Base-by-base conservation (phyloP, 345 rosid genomes). In the Euclidium syriacum region DNA sequence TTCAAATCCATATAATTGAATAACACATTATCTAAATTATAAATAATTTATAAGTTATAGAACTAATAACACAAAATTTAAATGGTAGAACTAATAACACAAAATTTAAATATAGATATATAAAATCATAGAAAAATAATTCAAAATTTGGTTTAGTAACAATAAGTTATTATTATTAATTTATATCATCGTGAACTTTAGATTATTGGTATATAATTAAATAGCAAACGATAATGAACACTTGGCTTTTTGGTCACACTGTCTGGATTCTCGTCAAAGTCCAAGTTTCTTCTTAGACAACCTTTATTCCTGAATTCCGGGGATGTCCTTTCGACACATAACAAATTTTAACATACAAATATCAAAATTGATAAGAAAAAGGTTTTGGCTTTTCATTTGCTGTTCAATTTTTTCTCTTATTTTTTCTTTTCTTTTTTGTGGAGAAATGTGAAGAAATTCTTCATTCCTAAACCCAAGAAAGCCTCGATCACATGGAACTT, bases 291-390 rank as follows among this genome's bases (percentile, higher is more conserved):
- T 68, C 60, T 41, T 58, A 56, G 66, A 70, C 69, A 68, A 52
- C 73, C 70, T 73, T 85, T 79, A 63, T 57, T 84, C 95, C 81
- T 78, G 60, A 82, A 88, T 80, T 73, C 85, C 70, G 92, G 86
- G 58, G 59, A 18, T 62, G 56, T 53, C 73, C 76, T 65, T 70
- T 72, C 65, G 57, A 73, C 70, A 73, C 73, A 54, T 26, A 52
- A 40, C 2, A 58, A 49, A 19, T 35, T 35, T 35, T 15, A 33
- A 17, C 65, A 63, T 27, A 25, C 1, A 17, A 32, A 2, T 53
- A 18, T 24, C 52, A 17, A 56, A 48, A 36, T 62, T 38, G 40
- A 36, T 40, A 56, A 56, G 23, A 41, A 63, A 49, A 47, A 46
- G 44, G 14, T 54, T 55, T 55, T 55, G 42, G 70, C 59, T 71